A percentile compares a stretch with the other conserved stretches of the same genome.
Evolutionary conservation across 768 basidiomycete genomes (phyloP).

Genomic region (Auricularia cornea): DNA sequence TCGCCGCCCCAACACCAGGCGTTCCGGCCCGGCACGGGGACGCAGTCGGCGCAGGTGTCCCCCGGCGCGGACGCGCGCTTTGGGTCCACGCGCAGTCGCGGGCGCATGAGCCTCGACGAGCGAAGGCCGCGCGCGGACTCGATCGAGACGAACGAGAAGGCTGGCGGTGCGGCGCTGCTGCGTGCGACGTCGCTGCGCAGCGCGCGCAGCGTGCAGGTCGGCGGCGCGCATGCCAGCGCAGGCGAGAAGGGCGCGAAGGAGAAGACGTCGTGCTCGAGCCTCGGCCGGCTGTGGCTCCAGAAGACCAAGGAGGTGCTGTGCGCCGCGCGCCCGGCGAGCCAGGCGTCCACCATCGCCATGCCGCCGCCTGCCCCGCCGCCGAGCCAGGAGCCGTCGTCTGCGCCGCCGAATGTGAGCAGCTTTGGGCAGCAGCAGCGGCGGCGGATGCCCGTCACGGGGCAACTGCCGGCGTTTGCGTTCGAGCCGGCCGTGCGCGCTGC

Average conservation of each 20-base stretch:
- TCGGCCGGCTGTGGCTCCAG: neutral
- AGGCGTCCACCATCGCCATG: neutral
- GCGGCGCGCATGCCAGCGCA: too few relatives aligned
- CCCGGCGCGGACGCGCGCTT: neutral
- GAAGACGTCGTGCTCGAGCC: neutral
- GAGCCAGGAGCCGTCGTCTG: neutral
- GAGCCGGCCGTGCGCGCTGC: neutral
- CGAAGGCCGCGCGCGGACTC: neutral
- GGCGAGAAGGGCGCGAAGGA: neutral
- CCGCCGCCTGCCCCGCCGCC: neutral
- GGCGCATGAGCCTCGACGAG: neutral
- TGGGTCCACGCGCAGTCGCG: neutral
- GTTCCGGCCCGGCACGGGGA: neutral
- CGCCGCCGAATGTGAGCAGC: neutral
- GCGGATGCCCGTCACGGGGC: neutral
- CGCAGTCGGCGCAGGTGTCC: neutral
- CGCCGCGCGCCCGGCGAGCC: neutral
- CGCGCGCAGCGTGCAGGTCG: neutral
- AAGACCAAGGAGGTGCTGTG: slow-evolving; percentile 1
- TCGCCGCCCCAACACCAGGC: neutral
- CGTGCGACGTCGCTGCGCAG: neutral
- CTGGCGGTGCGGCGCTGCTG: neutral
- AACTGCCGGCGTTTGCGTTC: neutral
- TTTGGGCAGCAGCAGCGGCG: neutral
- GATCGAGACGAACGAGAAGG: neutral